Base-by-base conservation (phyloP, 2,329 filamentous ascomycete genomes). In the Tolypocladium pustulatum region DNA sequence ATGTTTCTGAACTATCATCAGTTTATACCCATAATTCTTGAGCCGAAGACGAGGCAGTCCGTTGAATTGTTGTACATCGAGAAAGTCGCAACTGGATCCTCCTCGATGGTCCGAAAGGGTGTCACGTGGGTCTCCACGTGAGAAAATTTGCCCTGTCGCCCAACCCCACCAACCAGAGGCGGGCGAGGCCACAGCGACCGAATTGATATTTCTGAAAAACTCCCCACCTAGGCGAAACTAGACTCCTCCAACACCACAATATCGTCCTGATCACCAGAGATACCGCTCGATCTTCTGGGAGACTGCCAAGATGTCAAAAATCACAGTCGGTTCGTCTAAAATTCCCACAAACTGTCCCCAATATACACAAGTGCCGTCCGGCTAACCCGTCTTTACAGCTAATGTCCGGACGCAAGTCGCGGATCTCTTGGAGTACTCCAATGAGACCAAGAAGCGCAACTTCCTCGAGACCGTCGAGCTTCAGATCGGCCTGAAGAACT, bases 401-500 rank as follows among this genome's bases (percentile, higher is more conserved):
- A 90, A 91, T 89, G 91, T 96, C 85, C 91, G 92, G 85, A 83
- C 85, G 78, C 93, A 97, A 83, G 90, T 97, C 77, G 82, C 88
- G 78, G 85, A 94, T 77, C 85, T 99, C 73, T 89, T 99, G 73
- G 88, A 96, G 74, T 97, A 97, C 88, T 96, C 89, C 75, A 83
- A 83, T 72, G 73, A 96, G 79, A 90, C 89, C 78, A 96, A 96
- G 89, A 96, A 96, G 89, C 84, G 91, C 72, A 96, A 96, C 86
- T 97, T 96, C 83, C 84, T 95, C 76, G 91, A 94, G 84, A 93
- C 90, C 75, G 90, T 96, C 77, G 88, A 91, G 79, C 88, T 89
- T 69, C 85, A 91, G 79, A 94, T 95, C 83, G 90, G 90, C 78
- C 87, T 96, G 76, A 95, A 96, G 89, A 96, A 96, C 88, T 96